phyloP scores from a whole-genome alignment of 495 filamentous ascomycete genomes.

The Hypomontagnella submonticulosa region DNA sequence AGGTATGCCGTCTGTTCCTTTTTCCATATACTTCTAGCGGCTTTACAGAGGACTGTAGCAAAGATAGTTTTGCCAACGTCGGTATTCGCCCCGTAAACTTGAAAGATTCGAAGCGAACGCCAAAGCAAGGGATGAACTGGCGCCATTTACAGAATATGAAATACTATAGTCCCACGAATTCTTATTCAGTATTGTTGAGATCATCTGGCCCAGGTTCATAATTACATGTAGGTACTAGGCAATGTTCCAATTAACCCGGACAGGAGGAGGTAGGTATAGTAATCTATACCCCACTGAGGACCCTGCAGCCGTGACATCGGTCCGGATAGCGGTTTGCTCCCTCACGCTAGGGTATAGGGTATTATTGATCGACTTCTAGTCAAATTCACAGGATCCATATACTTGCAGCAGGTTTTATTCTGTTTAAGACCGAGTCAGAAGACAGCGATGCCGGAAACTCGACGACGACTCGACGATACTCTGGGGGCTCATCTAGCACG shows the following conservation, averaged over 20 bases:
- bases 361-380: conserved; percentile 13
- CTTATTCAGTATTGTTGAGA: neutral
- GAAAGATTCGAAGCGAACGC: conserved; percentile 70
- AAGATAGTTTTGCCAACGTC: conserved; percentile 83
- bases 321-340: conserved; percentile 7
- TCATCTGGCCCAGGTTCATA: neutral
- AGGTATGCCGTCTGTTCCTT: conserved; percentile 68
- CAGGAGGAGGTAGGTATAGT: conserved; percentile 6
- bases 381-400: conserved; percentile 13
- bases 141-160: conserved; percentile 27
- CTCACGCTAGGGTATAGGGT: conserved; percentile 7
- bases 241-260: conserved; percentile 28
- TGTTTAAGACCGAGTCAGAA: neutral
- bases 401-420: neutral
- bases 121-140: conserved; percentile 62
- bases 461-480: conserved; percentile 34
- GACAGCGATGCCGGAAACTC: conserved; percentile 28
- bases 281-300: conserved; percentile 28
- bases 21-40: conserved; percentile 55
- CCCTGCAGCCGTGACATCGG: conserved; percentile 25
- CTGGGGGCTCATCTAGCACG: conserved; percentile 45
- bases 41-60: conserved; percentile 74
- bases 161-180: neutral
- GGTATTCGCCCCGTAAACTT: conserved; percentile 83
- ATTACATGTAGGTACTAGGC: conserved; percentile 36